These are phyloP conservation scores for Cutaneotrichosporon cavernicola DNA, from an alignment of 1,284 basidiomycete species.

Conservation along the genomic window DNA sequence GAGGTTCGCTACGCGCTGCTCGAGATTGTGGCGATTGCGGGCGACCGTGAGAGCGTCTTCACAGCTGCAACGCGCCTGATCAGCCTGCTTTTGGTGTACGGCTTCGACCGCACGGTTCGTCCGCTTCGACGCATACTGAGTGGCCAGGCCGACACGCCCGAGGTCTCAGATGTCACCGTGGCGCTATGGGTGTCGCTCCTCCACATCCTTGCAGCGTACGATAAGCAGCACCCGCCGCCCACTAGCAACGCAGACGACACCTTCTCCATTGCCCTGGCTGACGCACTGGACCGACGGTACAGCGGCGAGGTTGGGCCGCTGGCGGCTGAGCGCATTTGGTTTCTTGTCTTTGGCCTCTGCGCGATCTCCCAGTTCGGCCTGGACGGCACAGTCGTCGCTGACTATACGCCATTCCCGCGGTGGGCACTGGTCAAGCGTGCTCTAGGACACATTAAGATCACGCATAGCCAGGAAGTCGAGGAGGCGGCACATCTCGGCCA, in stretches of 20 bases:
- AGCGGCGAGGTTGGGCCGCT: slow-evolving; percentile 52
- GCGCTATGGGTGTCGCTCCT: slow-evolving; percentile 77
- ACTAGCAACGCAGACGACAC: slow-evolving; percentile 35
- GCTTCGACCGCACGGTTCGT: slow-evolving; percentile 59
- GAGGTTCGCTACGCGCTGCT: slow-evolving; percentile 63
- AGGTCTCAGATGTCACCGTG: slow-evolving; percentile 57
- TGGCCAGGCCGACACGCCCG: slow-evolving; percentile 45
- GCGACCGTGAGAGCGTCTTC: slow-evolving; percentile 12
- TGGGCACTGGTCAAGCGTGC: slow-evolving; percentile 68
- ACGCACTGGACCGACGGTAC: slow-evolving; percentile 42
- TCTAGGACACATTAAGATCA: slow-evolving; percentile 63
- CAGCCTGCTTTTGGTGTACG: slow-evolving; percentile 59
- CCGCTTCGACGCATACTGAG: slow-evolving; percentile 48
- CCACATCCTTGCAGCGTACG: slow-evolving; percentile 55
- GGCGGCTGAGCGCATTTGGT: slow-evolving; percentile 72
- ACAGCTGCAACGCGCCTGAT: slow-evolving; percentile 54
- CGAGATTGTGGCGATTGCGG: slow-evolving; percentile 55
- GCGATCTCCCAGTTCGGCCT: slow-evolving; percentile 75
- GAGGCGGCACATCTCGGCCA: slow-evolving; percentile 53
- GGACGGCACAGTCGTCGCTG: slow-evolving; percentile 57
- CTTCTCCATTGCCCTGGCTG: slow-evolving; percentile 53
- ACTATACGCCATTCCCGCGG: slow-evolving; percentile 58
- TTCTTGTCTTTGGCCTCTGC: slow-evolving; percentile 66
- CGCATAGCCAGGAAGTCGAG: slow-evolving; percentile 60
- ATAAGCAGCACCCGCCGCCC: slow-evolving; percentile 4